phyloP scores from a whole-genome alignment of 2,329 filamentous ascomycete species.

The Capronia americana region DNA sequence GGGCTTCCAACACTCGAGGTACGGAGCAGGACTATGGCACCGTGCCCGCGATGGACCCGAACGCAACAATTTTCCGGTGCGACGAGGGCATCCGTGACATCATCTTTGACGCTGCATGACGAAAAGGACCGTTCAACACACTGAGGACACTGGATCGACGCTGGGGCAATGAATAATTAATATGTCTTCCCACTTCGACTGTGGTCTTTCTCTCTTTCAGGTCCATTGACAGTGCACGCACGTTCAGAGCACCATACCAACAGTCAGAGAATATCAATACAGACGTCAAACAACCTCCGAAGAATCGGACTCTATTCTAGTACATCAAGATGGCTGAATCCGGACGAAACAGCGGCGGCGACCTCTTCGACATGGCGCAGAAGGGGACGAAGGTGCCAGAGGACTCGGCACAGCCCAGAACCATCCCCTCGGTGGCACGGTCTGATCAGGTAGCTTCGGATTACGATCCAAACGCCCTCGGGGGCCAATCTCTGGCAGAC shows the following conservation, averaged over 20 bases:
- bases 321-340: constrained; percentile 25
- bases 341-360: constrained; percentile 45
- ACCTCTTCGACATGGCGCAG: constrained; percentile 49
- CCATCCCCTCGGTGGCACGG: constrained; percentile 57
- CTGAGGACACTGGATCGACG: constrained; percentile 4
- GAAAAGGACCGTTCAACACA: constrained; percentile 10
- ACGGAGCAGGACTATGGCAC: not conserved
- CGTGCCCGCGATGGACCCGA: not conserved
- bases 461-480: constrained; percentile 46
- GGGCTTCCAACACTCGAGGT: not conserved
- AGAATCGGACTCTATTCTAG: not conserved
- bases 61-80: constrained; percentile 3
- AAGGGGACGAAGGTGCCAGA: constrained; percentile 50
- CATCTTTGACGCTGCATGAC: constrained; percentile 29
- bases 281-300: not conserved
- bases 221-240: not conserved
- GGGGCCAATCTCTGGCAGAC: constrained; percentile 46
- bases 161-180: not conserved
- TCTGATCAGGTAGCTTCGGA: constrained; percentile 53
- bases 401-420: constrained; percentile 54
- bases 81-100: constrained; percentile 23
- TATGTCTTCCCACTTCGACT: not conserved
- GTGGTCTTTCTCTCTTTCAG: not conserved
- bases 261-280: not conserved
- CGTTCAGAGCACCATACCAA: not conserved